Base-by-base conservation (phyloP, 106 monocot species). In the Dioscorea dumetorum region DNA sequence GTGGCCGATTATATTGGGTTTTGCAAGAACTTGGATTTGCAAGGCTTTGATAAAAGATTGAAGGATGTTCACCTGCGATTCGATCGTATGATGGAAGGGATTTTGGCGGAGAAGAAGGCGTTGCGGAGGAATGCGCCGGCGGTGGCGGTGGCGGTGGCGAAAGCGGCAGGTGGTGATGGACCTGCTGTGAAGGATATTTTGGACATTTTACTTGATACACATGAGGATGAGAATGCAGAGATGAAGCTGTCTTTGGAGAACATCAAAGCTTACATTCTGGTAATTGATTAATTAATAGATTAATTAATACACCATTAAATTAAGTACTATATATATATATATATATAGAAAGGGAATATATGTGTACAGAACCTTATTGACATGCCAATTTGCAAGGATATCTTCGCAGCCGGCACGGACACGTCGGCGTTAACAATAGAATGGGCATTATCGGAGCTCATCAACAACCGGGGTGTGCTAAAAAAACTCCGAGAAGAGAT, bases 221-320 rank as follows among this genome's bases (percentile, higher is more conserved):
- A 79, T 8, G 80, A 78, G 22, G 77, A 90, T 32, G 67, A 59
- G 12, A 74, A 31, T 1, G 74, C 80, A 0, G 77, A 90, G 53
- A 50, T 83, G n/a, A 85, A 49, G 48, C 71, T 85, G 5, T 80
- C 73, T 7, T 75, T 79, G 23, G 81, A 88, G 8, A 79, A 90
- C 70, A 82, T 90, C 69, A 90, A 90, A 62, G 74, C 66, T 8
- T 78, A 83, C 50, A 24, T 83, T 57, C 17, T 79, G 63, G 67
- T 76, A 76, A 60, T 5, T 10, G 5, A 41, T 6, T 41, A 41
- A 28, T 28, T 28, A n/a, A n/a, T n/a, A n/a, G n/a, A n/a, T n/a
- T n/a, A n/a, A n/a, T n/a, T n/a, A n/a, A n/a, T n/a, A n/a, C n/a
- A n/a, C n/a, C n/a, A n/a, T n/a, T n/a, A n/a, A n/a, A n/a, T n/a